Conservation (phyloP, 805 yeast genomes). For the Suhomyces sp. region DNA sequence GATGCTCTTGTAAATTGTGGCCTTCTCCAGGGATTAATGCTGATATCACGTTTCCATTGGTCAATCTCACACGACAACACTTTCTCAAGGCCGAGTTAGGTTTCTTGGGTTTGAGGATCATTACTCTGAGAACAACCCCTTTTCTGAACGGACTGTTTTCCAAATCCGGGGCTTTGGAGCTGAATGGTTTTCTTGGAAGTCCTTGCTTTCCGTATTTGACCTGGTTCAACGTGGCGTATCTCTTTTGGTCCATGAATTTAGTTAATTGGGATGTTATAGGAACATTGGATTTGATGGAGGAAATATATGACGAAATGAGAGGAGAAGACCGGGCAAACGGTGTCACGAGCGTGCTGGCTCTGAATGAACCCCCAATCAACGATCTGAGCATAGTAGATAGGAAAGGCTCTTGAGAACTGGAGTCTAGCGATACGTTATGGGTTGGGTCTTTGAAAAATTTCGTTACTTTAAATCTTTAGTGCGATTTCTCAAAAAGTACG, state of each 20-base stretch:
- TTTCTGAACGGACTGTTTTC: slow-evolving; percentile 81
- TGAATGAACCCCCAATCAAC: slow-evolving; percentile 11
- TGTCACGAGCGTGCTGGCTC: not conserved
- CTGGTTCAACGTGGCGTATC: slow-evolving; percentile 76
- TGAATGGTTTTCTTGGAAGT: slow-evolving; percentile 49
- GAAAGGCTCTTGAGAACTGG: no score
- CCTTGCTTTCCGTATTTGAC: slow-evolving; percentile 62
- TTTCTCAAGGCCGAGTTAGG: slow-evolving; percentile 98
- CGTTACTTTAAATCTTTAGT: not conserved
- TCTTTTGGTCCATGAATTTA: slow-evolving; percentile 32
- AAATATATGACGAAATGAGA: no score
- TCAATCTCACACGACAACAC: slow-evolving; percentile 89
- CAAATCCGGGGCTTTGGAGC: slow-evolving; percentile 74
- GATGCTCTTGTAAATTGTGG: slow-evolving; percentile 96
- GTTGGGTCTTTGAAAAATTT: no score
- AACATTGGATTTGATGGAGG: no score
- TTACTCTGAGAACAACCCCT: slow-evolving; percentile 90
- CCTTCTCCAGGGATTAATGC: slow-evolving; percentile 99
- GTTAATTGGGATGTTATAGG: slow-evolving; percentile 13
- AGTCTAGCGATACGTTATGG: no score
- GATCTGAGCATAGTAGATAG: slow-evolving; percentile 22
- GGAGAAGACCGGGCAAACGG: no score
- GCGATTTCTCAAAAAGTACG: no score
- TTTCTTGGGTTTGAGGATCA: slow-evolving; percentile 95
- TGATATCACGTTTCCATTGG: slow-evolving; percentile 84